Evolutionary conservation across 2,329 filamentous ascomycete genomes (phyloP).

Genomic region (Ophiostoma sp.): DNA sequence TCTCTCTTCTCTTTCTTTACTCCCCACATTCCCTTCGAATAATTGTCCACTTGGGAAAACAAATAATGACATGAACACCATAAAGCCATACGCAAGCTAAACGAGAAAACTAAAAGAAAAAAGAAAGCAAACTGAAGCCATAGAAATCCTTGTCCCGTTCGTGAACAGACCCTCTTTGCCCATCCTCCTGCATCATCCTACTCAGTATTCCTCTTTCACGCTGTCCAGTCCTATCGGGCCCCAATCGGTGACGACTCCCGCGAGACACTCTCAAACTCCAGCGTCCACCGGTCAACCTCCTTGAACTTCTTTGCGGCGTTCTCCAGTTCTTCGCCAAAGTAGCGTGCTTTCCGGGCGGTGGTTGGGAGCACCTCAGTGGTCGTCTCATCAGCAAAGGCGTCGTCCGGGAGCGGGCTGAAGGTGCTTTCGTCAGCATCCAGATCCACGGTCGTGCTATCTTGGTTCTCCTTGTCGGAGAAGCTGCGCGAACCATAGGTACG

Average conservation of each 20-base stretch:
- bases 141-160: neutral
- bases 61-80: neutral
- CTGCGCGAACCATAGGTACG: slow-evolving; percentile 53
- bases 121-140: neutral
- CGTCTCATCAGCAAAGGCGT: slow-evolving; percentile 45
- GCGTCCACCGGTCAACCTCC: slow-evolving; percentile 68
- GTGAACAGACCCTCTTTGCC: neutral
- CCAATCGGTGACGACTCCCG: slow-evolving; percentile 56
- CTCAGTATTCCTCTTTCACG: neutral
- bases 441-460: neutral
- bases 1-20: neutral
- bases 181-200: neutral
- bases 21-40: neutral
- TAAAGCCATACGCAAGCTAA: neutral
- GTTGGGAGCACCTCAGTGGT: slow-evolving; percentile 42
- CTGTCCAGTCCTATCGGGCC: slow-evolving; percentile 43
- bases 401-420: slow-evolving; percentile 48
- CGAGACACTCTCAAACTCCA: slow-evolving; percentile 65
- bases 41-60: neutral
- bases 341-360: slow-evolving; percentile 36
- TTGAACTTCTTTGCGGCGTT: slow-evolving; percentile 63
- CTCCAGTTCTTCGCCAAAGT: slow-evolving; percentile 52
- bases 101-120: neutral
- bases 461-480: slow-evolving; percentile 39
- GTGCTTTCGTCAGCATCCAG: slow-evolving; percentile 38